Conservation (phyloP, 768 basidiomycete species). For the Auricularia auricula-judae region DNA sequence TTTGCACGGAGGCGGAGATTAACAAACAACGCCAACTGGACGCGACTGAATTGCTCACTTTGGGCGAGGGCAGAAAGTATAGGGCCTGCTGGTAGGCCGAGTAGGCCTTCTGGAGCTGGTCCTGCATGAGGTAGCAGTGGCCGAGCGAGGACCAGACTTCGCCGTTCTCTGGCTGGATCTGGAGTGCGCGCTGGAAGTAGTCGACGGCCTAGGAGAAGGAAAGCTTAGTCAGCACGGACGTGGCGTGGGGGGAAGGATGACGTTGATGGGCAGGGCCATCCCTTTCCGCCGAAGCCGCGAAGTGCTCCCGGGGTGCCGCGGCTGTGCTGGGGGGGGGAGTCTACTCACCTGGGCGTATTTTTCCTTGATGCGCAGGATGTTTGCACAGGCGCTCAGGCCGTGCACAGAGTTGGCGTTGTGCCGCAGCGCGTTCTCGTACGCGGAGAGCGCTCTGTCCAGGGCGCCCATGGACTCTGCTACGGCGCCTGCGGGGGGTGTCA, state of each 20-base stretch:
- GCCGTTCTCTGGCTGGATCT: slow-evolving; percentile 89
- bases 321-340: background rate
- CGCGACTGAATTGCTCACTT: slow-evolving; percentile 34
- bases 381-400: slow-evolving; percentile 88
- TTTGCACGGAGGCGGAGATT: slow-evolving; percentile 7
- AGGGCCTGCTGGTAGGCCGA: slow-evolving; percentile 97
- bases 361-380: slow-evolving; percentile 94
- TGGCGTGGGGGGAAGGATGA: background rate
- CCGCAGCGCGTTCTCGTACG: slow-evolving; percentile 91
- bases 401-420: slow-evolving; percentile 88
- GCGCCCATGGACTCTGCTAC: slow-evolving; percentile 95
- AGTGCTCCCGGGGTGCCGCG: background rate
- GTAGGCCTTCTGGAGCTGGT: slow-evolving; percentile 97
- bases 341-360: slow-evolving; percentile 83
- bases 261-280: background rate
- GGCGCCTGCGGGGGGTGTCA: slow-evolving; percentile 45
- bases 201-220: slow-evolving; percentile 63
- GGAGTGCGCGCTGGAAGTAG: slow-evolving; percentile 87
- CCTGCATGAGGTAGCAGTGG: slow-evolving; percentile 98
- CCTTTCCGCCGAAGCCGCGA: background rate
- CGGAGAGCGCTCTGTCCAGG: slow-evolving; percentile 81
- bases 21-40: slow-evolving; percentile 6
- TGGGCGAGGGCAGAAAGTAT: slow-evolving; percentile 90
- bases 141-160: slow-evolving; percentile 98
- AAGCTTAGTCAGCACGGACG: background rate